Percentiles rank a stretch among this genome's conserved stretches.
phyloP scores from a whole-genome alignment of 306 rosid genomes.

The Carpinus fangiana region DNA sequence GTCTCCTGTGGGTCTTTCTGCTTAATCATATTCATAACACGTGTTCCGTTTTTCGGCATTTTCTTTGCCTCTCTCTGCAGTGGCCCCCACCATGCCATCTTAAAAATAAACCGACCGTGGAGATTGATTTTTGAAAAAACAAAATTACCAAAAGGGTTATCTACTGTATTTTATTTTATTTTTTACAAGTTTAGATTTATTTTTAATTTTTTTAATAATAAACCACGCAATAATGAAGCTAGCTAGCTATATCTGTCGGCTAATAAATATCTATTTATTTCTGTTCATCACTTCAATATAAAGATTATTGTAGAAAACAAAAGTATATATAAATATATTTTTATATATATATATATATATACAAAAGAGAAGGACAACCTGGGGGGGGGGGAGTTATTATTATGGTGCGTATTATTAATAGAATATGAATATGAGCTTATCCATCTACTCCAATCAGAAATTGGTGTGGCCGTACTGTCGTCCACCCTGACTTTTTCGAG shows the following conservation, averaged over 20 bases:
- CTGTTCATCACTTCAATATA: not conserved
- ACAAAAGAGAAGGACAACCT: not conserved
- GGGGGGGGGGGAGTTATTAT: not conserved
- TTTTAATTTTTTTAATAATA: too few species aligned
- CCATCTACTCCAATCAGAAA: slow-evolving; percentile 12
- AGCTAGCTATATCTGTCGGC: not conserved
- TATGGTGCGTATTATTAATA: too few species aligned
- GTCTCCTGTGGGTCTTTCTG: slow-evolving; percentile 31
- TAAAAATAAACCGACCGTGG: not conserved
- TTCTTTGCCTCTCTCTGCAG: not conserved
- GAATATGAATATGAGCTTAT: too few species aligned
- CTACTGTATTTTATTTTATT: too few species aligned
- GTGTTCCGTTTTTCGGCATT: slow-evolving; percentile 33
- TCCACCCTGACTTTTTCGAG: slow-evolving; percentile 35
- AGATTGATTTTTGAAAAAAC: too few species aligned
- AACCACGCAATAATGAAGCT: too few species aligned
- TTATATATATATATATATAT: too few species aligned
- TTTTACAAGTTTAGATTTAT: too few species aligned
- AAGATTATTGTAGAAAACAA: not conserved
- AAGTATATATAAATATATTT: not conserved
- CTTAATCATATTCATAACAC: slow-evolving; percentile 33
- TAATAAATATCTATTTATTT: not conserved
- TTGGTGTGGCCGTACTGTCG: slow-evolving; percentile 32
- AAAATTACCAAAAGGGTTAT: too few species aligned
- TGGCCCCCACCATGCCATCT: slow-evolving; percentile 17